Conservation (phyloP, 106 monocot genomes). For the Triglochin maritima region DNA sequence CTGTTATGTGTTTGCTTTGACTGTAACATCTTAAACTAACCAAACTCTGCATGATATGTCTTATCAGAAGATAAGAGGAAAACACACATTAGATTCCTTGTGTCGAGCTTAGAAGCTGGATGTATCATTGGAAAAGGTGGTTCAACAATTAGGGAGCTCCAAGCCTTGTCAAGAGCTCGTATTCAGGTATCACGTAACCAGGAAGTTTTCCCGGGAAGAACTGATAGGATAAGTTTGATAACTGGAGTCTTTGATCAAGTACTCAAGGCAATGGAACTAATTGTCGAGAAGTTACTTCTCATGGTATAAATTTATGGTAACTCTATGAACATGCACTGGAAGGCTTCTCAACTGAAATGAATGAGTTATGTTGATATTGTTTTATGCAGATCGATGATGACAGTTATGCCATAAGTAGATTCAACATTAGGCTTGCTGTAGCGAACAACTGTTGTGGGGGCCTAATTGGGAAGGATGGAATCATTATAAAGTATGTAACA, state of each 20-base stretch:
- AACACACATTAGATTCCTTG: slow-evolving; percentile 70
- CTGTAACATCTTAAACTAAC: too few species aligned
- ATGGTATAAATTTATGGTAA: too few species aligned
- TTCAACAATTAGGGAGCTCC: slow-evolving; percentile 76
- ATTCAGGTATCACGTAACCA: slow-evolving; percentile 88
- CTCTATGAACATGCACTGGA: too few species aligned
- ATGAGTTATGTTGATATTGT: too few species aligned
- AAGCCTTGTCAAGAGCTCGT: slow-evolving; percentile 79
- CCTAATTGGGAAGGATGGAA: slow-evolving; percentile 21
- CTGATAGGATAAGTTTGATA: slow-evolving; percentile 78
- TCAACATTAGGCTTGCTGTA: slow-evolving; percentile 16
- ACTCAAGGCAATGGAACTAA: slow-evolving; percentile 73
- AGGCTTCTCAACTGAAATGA: too few species aligned
- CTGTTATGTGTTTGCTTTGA: too few species aligned
- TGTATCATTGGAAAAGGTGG: slow-evolving; percentile 94
- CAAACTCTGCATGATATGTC: neutral
- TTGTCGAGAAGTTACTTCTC: slow-evolving; percentile 48
- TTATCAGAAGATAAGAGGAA: slow-evolving; percentile 58
- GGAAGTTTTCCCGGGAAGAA: slow-evolving; percentile 85
- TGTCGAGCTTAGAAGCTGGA: slow-evolving; percentile 82
- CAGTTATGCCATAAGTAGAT: neutral
- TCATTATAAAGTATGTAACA: slow-evolving; percentile 14
- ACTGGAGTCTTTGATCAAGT: slow-evolving; percentile 64
- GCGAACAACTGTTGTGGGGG: slow-evolving; percentile 20
- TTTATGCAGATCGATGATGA: too few species aligned